These are phyloP conservation scores for Benincasa hispida DNA, from an alignment of 306 rosid species.

Conservation along the genomic window DNA sequence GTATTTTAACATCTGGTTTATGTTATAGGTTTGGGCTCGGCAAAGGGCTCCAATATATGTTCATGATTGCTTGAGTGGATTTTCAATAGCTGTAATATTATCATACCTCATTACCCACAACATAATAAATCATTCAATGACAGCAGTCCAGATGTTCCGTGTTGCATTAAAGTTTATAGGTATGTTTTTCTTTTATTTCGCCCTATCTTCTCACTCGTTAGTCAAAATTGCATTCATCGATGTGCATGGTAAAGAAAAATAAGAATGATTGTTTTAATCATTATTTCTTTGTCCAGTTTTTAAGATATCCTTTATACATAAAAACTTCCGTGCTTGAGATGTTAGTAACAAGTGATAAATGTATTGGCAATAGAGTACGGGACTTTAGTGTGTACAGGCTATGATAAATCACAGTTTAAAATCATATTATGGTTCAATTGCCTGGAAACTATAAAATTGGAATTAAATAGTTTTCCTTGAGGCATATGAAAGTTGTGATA, in stretches of 20 bases:
- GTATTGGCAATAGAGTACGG: not conserved
- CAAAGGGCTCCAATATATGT: conserved; percentile 48
- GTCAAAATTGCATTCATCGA: not conserved
- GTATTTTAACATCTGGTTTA: conserved; percentile 1
- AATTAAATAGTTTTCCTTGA: not conserved
- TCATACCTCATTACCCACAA: conserved; percentile 51
- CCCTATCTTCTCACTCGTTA: not conserved
- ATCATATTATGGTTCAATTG: not conserved
- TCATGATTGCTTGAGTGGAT: conserved; percentile 81
- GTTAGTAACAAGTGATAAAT: not conserved
- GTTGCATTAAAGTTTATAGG: conserved; percentile 58
- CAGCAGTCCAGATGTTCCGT: conserved; percentile 53
- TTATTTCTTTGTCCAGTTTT: not conserved
- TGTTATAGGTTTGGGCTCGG: conserved; percentile 74
- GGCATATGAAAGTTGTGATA: not conserved
- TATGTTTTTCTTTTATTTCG: conserved; percentile 15
- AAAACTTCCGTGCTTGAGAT: not conserved
- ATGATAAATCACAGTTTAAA: not conserved
- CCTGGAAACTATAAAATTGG: not conserved
- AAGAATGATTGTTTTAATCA: not conserved
- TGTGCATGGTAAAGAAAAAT: not conserved
- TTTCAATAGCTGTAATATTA: conserved; percentile 51
- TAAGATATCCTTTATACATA: not conserved
- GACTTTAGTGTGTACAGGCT: not conserved
- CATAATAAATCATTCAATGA: conserved; percentile 50